Base-by-base conservation (phyloP, 176 grass and related monocot genomes). In the Rhynchospora tenuis region DNA sequence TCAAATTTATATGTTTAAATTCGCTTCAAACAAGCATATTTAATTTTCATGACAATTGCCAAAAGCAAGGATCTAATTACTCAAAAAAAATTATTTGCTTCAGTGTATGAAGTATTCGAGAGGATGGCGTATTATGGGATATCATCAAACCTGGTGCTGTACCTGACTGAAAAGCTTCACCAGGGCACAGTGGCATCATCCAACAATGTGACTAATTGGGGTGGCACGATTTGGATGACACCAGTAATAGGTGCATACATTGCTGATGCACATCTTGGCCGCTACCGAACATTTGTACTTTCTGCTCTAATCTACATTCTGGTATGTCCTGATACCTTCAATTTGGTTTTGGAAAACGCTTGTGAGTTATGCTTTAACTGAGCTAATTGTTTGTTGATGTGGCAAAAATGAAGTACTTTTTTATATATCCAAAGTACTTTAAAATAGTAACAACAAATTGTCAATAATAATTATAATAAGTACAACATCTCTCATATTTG, bases 181-280 rank as follows among this genome's bases (percentile, higher is more conserved):
- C 78, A 93, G 82, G 94, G 94, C 59, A 91, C 89, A 20, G 94
- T 97, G 68, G 14, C 62, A 7, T 93, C 94, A 14, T 79, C 94
- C 13, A 93, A 93, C 79, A 97, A 93, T 63, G 94, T 97, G 58
- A 97, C 89, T 78, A 93, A 97, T 87, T 97, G 94, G 94, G 91
- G 88, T 0, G 94, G 94, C 52, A 93, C 91, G 44, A 43, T 97
- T 84, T 97, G 91, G 89, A 88, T 97, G 91, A 97, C 94, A 38
- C 94, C 94, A 27, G 5, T 93, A 50, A 6, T 93, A 45, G 94
- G 94, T 28, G 94, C 94, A 50, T 93, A 97, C 83, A 45, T 97
- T 65, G 94, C 94, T 12, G 94, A 97, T 82, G 89, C 94, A 0
- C 87, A 90, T 84, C 94, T 97, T 22, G 94, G 94, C 76, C 87